Evolutionary conservation across 257 asterid genomes (phyloP), one percentile per base, ranked within the genome.

Genomic region (Forsythia suspensa): DNA sequence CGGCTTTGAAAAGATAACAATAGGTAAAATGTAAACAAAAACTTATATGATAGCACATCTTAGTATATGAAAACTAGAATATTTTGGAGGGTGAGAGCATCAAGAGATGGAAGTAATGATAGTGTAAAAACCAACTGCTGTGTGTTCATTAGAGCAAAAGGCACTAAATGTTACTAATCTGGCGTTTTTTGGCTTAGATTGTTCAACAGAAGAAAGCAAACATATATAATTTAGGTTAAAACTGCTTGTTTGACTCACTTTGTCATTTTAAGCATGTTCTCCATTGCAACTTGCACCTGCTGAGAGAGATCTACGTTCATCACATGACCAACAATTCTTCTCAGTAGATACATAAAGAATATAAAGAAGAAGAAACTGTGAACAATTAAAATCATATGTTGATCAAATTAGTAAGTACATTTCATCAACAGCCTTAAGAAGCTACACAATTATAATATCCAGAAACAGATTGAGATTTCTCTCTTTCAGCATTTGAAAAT

Each of bases 191-290:
- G 36, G 38, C 36, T 21, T 3, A 63, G 16, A 21, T 21, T 73
- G 82, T 69, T 65, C n/a, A 69, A 46, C 76, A 55, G 65, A 37
- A 67, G 71, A 65, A 52, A 46, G 20, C 43, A 72, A 79, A 42
- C 71, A 70, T 36, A 36, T 36, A 75, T 69, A 66, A 43, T 43
- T 20, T 43, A 75, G 43, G 24, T 69, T 66, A 65, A 81, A 55
- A 85, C 48, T 71, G 71, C 69, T 71, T 24, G 70, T 72, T 73
- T 37, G 46, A 74, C 86, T 90, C 79, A 95, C 97, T 48, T 90
- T 76, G 87, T 90, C 88, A 89, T 90, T 89, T 88, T 92, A 69
- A 89, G 89, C 99, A 95, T 91, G 87, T 82, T 88, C 82, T 85
- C 96, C 92, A 92, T 86, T 65, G 89, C 90, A 65, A 59, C 88